Conservation (phyloP, 495 filamentous ascomycete species). For the Tuber brumale region DNA sequence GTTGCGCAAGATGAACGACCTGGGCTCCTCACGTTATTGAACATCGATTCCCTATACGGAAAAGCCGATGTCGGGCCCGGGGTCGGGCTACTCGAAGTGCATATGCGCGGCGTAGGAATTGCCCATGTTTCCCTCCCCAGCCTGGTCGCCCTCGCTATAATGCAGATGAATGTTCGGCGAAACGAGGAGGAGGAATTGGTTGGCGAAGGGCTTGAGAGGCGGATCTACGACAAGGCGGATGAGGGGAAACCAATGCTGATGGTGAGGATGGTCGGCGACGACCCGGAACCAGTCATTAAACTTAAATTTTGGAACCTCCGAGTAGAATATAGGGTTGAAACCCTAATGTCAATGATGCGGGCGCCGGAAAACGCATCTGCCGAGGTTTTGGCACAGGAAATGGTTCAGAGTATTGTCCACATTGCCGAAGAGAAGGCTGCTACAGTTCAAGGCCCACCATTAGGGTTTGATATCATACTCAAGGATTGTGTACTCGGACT, state of each 20-base stretch:
- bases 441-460: conserved; percentile 39
- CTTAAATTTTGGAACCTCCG: conserved; percentile 74
- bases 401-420: conserved; percentile 73
- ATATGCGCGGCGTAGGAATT: conserved; percentile 57
- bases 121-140: conserved; percentile 81
- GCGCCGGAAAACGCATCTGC: conserved; percentile 60
- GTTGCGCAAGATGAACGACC: conserved; percentile 93
- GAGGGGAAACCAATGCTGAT: conserved; percentile 57
- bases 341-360: conserved; percentile 69
- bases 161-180: conserved; percentile 53
- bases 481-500: conserved; percentile 76
- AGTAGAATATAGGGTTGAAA: conserved; percentile 76
- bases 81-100: conserved; percentile 58
- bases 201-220: conserved; percentile 47
- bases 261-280: conserved; percentile 82
- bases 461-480: conserved; percentile 66
- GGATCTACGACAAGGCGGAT: conserved; percentile 40
- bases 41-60: conserved; percentile 57
- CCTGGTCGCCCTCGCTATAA: conserved; percentile 67
- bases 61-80: conserved; percentile 55
- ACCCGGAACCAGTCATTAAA: conserved; percentile 85
- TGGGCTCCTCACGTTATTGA: conserved; percentile 68
- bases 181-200: conserved; percentile 66
- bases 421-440: conserved; percentile 54
- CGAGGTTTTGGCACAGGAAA: conserved; percentile 65